Conservation (phyloP, 805 yeast genomes). For the Lachancea dasiensis region DNA sequence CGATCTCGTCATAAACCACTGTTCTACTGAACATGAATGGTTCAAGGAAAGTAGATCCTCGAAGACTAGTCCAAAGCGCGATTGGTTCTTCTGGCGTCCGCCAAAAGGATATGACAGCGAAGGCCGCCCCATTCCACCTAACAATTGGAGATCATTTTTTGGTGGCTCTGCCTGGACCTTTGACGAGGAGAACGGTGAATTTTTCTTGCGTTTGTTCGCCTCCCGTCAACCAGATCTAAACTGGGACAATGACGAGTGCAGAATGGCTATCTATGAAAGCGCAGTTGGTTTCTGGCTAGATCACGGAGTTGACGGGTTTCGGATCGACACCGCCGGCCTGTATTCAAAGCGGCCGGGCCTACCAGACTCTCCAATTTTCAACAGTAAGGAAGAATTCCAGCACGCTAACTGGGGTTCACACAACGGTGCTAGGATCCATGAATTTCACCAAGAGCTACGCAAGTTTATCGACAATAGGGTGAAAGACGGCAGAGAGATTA, state of each 20-base stretch:
- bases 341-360: slow-evolving; percentile 43
- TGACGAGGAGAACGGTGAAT: slow-evolving; percentile 48
- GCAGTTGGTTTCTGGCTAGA: slow-evolving; percentile 50
- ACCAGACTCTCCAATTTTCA: slow-evolving; percentile 44
- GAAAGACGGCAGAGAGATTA: slow-evolving; percentile 41
- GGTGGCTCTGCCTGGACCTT: slow-evolving; percentile 52
- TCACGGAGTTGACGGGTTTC: slow-evolving; percentile 52
- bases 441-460: slow-evolving; percentile 48
- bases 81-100: slow-evolving; percentile 56
- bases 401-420: slow-evolving; percentile 31
- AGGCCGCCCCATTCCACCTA: slow-evolving; percentile 52
- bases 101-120: slow-evolving; percentile 39
- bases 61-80: slow-evolving; percentile 47
- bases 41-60: slow-evolving; percentile 49
- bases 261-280: slow-evolving; percentile 36
- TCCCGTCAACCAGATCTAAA: slow-evolving; percentile 52
- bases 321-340: slow-evolving; percentile 50
- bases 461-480: slow-evolving; percentile 24
- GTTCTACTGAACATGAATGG: slow-evolving; percentile 51
- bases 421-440: slow-evolving; percentile 53
- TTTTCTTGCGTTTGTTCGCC: slow-evolving; percentile 49
- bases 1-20: slow-evolving; percentile 55
- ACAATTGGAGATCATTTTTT: slow-evolving; percentile 49
- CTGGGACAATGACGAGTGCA: slow-evolving; percentile 45
- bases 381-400: slow-evolving; percentile 38